These are phyloP conservation scores for Pichia californica DNA, from an alignment of 805 yeast genomes.

Conservation along the genomic window DNA sequence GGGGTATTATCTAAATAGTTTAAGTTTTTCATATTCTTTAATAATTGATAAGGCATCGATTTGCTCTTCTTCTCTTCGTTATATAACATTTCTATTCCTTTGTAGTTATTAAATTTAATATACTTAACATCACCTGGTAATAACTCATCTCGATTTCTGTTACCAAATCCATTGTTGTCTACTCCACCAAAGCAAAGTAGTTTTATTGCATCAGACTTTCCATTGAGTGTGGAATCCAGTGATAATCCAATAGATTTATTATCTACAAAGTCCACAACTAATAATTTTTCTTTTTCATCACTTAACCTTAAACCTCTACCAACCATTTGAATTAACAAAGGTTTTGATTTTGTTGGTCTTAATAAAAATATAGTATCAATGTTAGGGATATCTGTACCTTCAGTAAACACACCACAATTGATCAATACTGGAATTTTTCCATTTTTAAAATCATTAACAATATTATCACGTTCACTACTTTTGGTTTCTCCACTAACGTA, in stretches of 20 bases:
- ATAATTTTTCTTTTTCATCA: constrained; percentile 57
- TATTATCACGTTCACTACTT: constrained; percentile 40
- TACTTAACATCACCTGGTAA: constrained; percentile 21
- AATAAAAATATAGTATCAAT: constrained; percentile 75
- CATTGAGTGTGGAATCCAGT: constrained; percentile 21
- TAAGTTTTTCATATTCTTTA: constrained; percentile 9
- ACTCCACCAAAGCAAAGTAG: constrained; percentile 8
- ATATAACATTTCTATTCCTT: constrained; percentile 22
- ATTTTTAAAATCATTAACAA: constrained; percentile 50
- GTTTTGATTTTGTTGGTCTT: constrained; percentile 73
- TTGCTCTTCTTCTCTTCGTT: constrained; percentile 11
- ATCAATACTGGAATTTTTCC: constrained; percentile 68
- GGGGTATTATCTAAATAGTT: neutral
- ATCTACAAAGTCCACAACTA: constrained; percentile 73
- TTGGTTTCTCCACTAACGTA: constrained; percentile 65
- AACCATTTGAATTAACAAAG: constrained; percentile 75
- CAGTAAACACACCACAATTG: constrained; percentile 88
- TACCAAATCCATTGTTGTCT: too few relatives aligned
- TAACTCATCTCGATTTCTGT: constrained; percentile 4
- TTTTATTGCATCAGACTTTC: constrained; percentile 11
- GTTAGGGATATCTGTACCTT: constrained; percentile 90
- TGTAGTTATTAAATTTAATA: constrained; percentile 24
- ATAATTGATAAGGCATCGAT: constrained; percentile 7
- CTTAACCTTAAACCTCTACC: constrained; percentile 79
- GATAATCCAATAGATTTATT: constrained; percentile 32